Evolutionary conservation across 306 rosid species (phyloP).

Genomic region (Acacia crassicarpa): DNA sequence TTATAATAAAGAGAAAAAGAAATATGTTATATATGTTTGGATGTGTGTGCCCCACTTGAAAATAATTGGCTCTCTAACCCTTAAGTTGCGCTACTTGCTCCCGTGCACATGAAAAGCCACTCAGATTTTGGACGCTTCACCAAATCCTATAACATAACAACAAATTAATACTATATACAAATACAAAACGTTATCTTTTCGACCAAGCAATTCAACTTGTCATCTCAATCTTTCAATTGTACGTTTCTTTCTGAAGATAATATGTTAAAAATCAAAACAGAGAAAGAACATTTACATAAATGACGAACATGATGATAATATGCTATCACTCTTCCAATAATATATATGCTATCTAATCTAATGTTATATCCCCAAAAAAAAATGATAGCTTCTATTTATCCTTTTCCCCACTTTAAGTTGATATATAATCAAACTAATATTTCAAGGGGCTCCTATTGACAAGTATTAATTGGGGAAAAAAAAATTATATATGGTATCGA

Average conservation of each 20-base stretch:
- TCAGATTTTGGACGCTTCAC: not conserved
- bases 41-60: not conserved
- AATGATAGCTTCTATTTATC: not conserved
- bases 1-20: too few species aligned
- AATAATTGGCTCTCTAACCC: not conserved
- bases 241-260: not conserved
- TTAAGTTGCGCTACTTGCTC: not conserved
- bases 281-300: not conserved
- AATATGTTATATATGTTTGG: too few species aligned
- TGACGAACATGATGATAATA: not conserved
- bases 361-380: not conserved
- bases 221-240: not conserved
- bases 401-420: too few species aligned
- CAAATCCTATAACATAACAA: not conserved
- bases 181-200: not conserved
- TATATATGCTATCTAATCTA: not conserved
- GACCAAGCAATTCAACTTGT: not conserved
- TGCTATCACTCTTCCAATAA: not conserved
- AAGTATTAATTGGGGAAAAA: not conserved
- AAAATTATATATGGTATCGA: too few species aligned
- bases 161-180: too few species aligned
- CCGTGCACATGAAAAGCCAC: not conserved
- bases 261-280: not conserved
- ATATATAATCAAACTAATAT: too few species aligned
- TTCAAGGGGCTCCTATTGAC: not conserved